phyloP scores from a whole-genome alignment of 768 basidiomycete genomes.

The Auriscalpium vulgare region DNA sequence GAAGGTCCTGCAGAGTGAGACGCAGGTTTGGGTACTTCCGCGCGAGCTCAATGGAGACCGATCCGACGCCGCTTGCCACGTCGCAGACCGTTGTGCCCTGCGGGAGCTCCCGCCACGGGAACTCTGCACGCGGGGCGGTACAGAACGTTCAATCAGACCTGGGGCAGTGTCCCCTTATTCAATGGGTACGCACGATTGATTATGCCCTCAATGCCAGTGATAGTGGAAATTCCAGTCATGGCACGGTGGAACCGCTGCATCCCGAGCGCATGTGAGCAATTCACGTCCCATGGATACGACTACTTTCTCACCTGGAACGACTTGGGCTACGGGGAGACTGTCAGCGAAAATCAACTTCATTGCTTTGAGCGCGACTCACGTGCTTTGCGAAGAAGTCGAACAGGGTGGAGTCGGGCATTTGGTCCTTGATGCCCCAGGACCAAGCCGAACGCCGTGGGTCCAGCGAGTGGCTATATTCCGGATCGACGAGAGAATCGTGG shows the following conservation, averaged over 20 bases:
- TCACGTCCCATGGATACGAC: not conserved
- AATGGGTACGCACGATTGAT: not conserved
- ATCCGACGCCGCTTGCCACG: slow-evolving; percentile 28
- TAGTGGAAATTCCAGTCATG: not conserved
- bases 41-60: slow-evolving; percentile 23
- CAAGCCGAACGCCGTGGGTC: not conserved
- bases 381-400: not conserved
- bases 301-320: not conserved
- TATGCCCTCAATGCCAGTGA: too few relatives aligned
- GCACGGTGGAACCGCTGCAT: not conserved
- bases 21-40: slow-evolving; percentile 23
- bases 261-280: not conserved
- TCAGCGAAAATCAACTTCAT: not conserved
- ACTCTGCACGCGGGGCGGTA: slow-evolving; percentile 15
- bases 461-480: not conserved
- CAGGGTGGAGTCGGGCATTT: not conserved
- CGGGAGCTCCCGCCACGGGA: slow-evolving; percentile 22
- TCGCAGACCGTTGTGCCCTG: slow-evolving; percentile 23
- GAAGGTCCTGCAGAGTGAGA: slow-evolving; percentile 26
- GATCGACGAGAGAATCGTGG: not conserved
- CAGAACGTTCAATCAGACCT: not conserved
- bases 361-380: not conserved
- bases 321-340: not conserved
- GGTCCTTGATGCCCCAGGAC: not conserved
- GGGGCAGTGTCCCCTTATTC: not conserved